Conservation (phyloP, 2,329 filamentous ascomycete genomes). For the Neonectria magnoliae region DNA sequence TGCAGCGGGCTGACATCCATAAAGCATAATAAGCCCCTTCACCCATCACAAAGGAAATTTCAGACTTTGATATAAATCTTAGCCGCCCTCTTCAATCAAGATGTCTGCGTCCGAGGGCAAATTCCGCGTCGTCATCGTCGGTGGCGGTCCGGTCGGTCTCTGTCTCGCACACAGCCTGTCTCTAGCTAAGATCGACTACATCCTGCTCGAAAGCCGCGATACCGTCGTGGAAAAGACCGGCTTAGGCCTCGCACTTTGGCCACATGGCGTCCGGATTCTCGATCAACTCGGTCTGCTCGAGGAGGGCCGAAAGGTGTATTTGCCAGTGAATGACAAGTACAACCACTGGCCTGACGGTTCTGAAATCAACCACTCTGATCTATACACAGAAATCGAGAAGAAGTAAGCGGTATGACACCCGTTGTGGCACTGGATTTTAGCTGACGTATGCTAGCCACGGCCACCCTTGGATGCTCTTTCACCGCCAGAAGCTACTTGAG, state of each 20-base stretch:
- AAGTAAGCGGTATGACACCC: not conserved
- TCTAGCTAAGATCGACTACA: slow-evolving; percentile 45
- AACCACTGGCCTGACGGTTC: slow-evolving; percentile 12
- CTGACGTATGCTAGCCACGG: slow-evolving; percentile 22
- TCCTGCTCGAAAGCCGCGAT: slow-evolving; percentile 45
- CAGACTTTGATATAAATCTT: not conserved
- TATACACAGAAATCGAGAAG: slow-evolving; percentile 3
- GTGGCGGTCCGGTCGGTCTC: slow-evolving; percentile 41
- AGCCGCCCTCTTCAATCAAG: not conserved
- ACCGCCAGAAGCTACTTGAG: slow-evolving; percentile 28
- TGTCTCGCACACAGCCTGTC: slow-evolving; percentile 37
- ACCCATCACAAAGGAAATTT: not conserved
- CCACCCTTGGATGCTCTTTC: slow-evolving; percentile 29
- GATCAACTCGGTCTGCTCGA: slow-evolving; percentile 45
- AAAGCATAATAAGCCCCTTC: not conserved
- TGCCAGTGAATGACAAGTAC: slow-evolving; percentile 15
- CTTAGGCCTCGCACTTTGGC: slow-evolving; percentile 42
- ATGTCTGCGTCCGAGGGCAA: not conserved
- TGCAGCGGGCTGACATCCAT: not conserved
- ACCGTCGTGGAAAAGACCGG: slow-evolving; percentile 41
- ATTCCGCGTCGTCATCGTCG: slow-evolving; percentile 37
- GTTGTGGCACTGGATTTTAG: not conserved
- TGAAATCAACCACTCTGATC: slow-evolving; percentile 1
- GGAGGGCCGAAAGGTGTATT: not conserved
- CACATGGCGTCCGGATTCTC: slow-evolving; percentile 42